Conservation (phyloP, 2,329 filamentous ascomycete genomes). For the Alternaria conjuncta region DNA sequence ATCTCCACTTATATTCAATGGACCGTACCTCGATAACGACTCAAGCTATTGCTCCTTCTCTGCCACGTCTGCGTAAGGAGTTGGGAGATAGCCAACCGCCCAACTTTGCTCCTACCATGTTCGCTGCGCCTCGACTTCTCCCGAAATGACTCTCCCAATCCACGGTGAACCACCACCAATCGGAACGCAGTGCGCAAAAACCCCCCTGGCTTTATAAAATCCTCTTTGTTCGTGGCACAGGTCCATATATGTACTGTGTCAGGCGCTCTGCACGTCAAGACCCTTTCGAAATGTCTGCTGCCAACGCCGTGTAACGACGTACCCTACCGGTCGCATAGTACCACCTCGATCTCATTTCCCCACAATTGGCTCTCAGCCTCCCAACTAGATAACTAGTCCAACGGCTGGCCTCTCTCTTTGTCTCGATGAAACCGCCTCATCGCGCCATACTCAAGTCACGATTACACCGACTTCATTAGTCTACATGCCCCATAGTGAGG, state of each 20-base stretch:
- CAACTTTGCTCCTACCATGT: not conserved
- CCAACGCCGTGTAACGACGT: slow-evolving; percentile 32
- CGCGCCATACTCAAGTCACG: slow-evolving; percentile 10
- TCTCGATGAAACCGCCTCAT: slow-evolving; percentile 14
- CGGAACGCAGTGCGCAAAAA: not conserved
- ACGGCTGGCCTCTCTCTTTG: not conserved
- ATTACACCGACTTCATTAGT: not conserved
- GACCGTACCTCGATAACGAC: not conserved
- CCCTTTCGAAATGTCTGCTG: slow-evolving; percentile 30
- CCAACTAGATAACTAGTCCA: not conserved
- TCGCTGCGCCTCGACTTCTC: slow-evolving; percentile 1
- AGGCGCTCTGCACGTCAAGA: slow-evolving; percentile 38
- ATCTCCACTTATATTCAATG: slow-evolving; percentile 3
- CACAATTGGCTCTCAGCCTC: slow-evolving; percentile 9
- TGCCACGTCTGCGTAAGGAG: not conserved
- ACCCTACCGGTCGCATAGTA: slow-evolving; percentile 26
- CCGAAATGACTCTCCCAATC: not conserved
- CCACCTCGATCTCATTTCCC: slow-evolving; percentile 10
- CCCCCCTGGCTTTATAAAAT: not conserved
- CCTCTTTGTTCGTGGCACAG: slow-evolving; percentile 16
- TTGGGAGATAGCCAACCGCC: slow-evolving; percentile 4
- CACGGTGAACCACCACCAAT: not conserved
- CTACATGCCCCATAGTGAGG: not conserved
- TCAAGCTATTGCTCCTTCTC: not conserved
- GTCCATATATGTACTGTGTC: slow-evolving; percentile 5